Conservation (phyloP, 1,284 basidiomycete species). For the Puccinia coronata region DNA sequence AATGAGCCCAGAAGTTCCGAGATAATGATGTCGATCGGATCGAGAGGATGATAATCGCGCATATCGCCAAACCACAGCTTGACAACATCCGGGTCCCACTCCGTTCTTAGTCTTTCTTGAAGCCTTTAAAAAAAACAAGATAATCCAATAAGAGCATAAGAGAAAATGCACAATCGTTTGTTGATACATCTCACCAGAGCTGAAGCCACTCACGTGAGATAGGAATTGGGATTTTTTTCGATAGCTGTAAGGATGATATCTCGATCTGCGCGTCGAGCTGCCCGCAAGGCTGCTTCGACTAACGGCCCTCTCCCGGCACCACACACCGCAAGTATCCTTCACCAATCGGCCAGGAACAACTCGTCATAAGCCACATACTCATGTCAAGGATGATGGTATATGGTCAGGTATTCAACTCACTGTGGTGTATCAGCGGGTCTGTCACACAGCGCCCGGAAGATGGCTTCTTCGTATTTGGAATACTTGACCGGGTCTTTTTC, state of each 20-base stretch:
- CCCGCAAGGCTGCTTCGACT: slow-evolving; percentile 79
- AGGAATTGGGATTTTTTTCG: slow-evolving; percentile 94
- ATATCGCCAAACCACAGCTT: slow-evolving; percentile 89
- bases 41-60: slow-evolving; percentile 71
- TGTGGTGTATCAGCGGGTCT: slow-evolving; percentile 63
- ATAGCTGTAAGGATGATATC: slow-evolving; percentile 78
- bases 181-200: background rate
- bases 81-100: slow-evolving; percentile 77
- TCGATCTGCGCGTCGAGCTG: slow-evolving; percentile 71
- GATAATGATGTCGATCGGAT: slow-evolving; percentile 87
- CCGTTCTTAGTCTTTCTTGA: slow-evolving; percentile 73
- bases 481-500: slow-evolving; percentile 98
- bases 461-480: slow-evolving; percentile 88
- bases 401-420: slow-evolving; percentile 20
- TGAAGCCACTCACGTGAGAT: slow-evolving; percentile 73
- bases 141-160: background rate
- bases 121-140: slow-evolving; percentile 64
- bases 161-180: background rate
- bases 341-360: background rate
- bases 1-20: slow-evolving; percentile 96
- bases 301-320: slow-evolving; percentile 94
- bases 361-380: background rate
- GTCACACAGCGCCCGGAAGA: slow-evolving; percentile 77
- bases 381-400: background rate
- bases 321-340: slow-evolving; percentile 80